Base-by-base conservation (phyloP, 2,329 filamentous ascomycete genomes). In the Colletotrichum melonis region DNA sequence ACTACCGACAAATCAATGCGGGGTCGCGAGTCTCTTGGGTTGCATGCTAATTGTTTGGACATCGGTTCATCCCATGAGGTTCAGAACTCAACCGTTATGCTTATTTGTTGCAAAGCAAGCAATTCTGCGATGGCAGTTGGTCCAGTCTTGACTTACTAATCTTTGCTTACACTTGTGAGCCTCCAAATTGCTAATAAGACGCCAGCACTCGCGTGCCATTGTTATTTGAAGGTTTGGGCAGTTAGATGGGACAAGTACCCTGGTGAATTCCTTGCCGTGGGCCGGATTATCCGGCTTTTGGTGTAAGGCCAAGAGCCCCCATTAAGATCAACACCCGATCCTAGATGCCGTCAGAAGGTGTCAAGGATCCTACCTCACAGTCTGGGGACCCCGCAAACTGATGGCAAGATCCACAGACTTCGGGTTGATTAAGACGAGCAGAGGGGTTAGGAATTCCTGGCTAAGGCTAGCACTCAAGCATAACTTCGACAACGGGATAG, bases 361-460 rank as follows among this genome's bases (percentile, higher is more conserved):
- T 69, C 42, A 22, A 11, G 19, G 46, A 60, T 60, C 55, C 55
- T 30, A 56, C 57, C 19, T 54, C n/a, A 56, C 11, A 35, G 28
- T 68, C 35, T 63, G 64, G 64, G 64, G 69, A 63, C 64, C 69
- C 69, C 69, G 69, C 69, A 72, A 63, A 5, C 49, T 54, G 32
- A 72, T 35, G 26, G 49, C 14, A 57, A 64, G 69, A 71, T 63
- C 58, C 16, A 49, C 35, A 72, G n/a, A 63, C 19, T 22, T 63
- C 64, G 46, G 49, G 32, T 28, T 49, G 16, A 56, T 26, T 4
- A 28, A 22, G 46, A 67, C 63, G 57, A 72, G 22, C 11, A 49
- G 30, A n/a, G 28, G 46, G 46, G 12, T 42, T 4, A 3, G n/a
- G 19, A n/a, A 46, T 32, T 11, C 42, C 32, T 67, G 19, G 38